phyloP scores from a whole-genome alignment of 2,329 filamentous ascomycete species.

The Paracoccidioides brasiliensis region DNA sequence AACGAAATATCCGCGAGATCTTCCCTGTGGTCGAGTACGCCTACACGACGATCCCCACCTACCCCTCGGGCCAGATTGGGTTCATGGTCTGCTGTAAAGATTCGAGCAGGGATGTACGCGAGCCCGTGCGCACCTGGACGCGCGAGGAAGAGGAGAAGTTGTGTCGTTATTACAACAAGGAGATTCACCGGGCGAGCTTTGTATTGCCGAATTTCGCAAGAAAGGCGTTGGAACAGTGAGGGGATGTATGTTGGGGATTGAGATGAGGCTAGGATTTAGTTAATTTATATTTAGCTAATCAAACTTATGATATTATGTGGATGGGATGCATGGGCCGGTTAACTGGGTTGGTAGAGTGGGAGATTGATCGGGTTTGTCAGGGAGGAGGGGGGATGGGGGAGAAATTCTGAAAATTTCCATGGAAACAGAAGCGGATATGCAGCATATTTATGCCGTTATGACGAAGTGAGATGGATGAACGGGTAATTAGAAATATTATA shows the following conservation, averaged over 20 bases:
- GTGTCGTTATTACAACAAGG: conserved; percentile 94
- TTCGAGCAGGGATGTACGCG: conserved; percentile 64
- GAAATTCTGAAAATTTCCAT: too few relatives aligned
- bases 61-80: conserved; percentile 96
- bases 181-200: conserved; percentile 92
- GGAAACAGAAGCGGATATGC: too few relatives aligned
- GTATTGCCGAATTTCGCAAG: conserved; percentile 86
- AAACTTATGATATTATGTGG: neutral
- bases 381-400: too few relatives aligned
- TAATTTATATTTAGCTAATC: neutral
- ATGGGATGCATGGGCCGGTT: neutral
- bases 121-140: conserved; percentile 69
- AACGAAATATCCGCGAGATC: conserved; percentile 92
- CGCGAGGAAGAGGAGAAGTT: conserved; percentile 81
- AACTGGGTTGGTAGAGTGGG: too few relatives aligned
- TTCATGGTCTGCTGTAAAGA: conserved; percentile 99
- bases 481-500: too few relatives aligned
- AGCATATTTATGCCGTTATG: too few relatives aligned
- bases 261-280: neutral
- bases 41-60: conserved; percentile 96
- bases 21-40: conserved; percentile 97
- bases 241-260: neutral
- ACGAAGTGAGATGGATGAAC: too few relatives aligned
- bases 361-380: too few relatives aligned
- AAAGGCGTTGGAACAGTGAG: conserved; percentile 42